phyloP scores from a whole-genome alignment of 1,284 basidiomycete genomes.

The Bondarzewia mesenterica region DNA sequence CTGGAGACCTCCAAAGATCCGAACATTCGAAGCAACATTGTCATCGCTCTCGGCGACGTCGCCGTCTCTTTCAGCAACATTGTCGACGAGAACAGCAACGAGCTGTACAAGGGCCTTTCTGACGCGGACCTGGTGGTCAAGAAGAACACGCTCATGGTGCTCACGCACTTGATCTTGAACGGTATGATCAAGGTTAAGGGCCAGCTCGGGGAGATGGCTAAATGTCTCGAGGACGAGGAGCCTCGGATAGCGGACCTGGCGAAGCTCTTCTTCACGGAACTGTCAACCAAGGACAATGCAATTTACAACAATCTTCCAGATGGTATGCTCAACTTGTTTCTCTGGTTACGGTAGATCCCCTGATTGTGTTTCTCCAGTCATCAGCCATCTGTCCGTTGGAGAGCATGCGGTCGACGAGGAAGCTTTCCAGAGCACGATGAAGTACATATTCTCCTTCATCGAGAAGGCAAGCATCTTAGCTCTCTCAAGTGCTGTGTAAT shows the following conservation, averaged over 20 bases:
- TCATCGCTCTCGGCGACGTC: slow-evolving; percentile 95
- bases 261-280: slow-evolving; percentile 93
- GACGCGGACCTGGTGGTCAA: slow-evolving; percentile 88
- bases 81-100: slow-evolving; percentile 95
- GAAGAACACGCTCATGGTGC: slow-evolving; percentile 99
- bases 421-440: slow-evolving; percentile 87
- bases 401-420: slow-evolving; percentile 93
- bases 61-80: slow-evolving; percentile 95
- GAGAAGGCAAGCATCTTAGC: slow-evolving; percentile 67
- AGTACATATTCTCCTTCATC: slow-evolving; percentile 94
- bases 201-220: slow-evolving; percentile 98
- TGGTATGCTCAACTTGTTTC: slow-evolving; percentile 34
- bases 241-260: slow-evolving; percentile 86
- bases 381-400: slow-evolving; percentile 89
- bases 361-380: slow-evolving; percentile 47
- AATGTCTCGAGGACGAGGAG: slow-evolving; percentile 95
- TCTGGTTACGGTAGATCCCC: background rate
- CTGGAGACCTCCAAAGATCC: slow-evolving; percentile 87
- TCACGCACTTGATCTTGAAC: slow-evolving; percentile 95
- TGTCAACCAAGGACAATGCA: slow-evolving; percentile 97
- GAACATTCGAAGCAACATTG: slow-evolving; percentile 89
- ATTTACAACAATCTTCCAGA: slow-evolving; percentile 99
- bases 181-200: slow-evolving; percentile 99
- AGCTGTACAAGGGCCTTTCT: slow-evolving; percentile 89
- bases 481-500: background rate